These are phyloP conservation scores for Hymenoscyphus albidus DNA, from an alignment of 2,329 filamentous ascomycete genomes.

Conservation along the genomic window DNA sequence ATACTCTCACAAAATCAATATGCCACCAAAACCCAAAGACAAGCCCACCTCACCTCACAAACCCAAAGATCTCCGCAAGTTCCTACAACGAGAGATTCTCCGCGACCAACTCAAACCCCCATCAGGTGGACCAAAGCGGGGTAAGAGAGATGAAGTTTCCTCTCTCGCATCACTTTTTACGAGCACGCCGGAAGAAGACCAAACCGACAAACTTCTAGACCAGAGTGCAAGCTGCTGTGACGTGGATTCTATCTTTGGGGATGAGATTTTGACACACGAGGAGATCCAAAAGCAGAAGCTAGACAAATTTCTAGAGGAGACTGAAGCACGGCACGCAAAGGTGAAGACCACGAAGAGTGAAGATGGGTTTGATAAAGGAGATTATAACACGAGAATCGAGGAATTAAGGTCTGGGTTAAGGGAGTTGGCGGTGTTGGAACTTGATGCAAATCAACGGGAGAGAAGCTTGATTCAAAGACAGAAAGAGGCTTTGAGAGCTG, in stretches of 20 bases:
- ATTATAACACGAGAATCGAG: background rate
- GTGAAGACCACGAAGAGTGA: background rate
- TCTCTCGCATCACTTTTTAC: background rate
- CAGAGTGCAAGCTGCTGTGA: background rate
- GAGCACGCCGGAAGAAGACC: background rate
- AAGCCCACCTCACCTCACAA: background rate
- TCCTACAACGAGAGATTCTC: background rate
- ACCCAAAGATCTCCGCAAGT: conserved; percentile 1
- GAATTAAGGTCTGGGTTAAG: background rate
- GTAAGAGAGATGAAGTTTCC: background rate
- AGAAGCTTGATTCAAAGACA: conserved; percentile 5
- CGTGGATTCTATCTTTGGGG: background rate
- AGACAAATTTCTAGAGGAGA: background rate
- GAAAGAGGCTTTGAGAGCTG: conserved; percentile 1
- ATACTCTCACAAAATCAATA: background rate
- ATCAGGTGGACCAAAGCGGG: background rate
- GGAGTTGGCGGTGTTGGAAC: background rate
- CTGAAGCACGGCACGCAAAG: background rate
- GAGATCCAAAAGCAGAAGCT: background rate
- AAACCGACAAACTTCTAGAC: background rate
- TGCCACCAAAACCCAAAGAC: background rate
- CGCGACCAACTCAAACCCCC: conserved; percentile 2
- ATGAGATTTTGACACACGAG: background rate
- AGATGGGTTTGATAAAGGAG: background rate
- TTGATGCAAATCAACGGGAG: background rate